Conservation (phyloP, 2,329 filamentous ascomycete genomes). For the Clonostachys solani region DNA sequence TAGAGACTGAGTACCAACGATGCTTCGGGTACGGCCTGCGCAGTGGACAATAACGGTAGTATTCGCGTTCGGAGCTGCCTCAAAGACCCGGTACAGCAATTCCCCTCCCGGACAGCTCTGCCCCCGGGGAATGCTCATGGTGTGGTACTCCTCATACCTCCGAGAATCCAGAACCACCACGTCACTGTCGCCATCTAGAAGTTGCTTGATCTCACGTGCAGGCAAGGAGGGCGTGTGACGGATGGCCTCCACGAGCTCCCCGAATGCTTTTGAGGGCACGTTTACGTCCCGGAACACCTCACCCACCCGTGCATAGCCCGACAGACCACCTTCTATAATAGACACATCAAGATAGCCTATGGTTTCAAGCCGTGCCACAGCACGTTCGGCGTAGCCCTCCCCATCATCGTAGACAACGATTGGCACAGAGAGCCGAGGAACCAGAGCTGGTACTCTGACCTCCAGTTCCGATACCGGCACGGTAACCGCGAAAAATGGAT, state of each 20-base stretch:
- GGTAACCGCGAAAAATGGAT: constrained; percentile 19
- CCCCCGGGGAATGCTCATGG: constrained; percentile 22
- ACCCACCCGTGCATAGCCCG: constrained; percentile 13
- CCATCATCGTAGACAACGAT: constrained; percentile 21
- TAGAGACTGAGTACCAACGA: constrained; percentile 19
- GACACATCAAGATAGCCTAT: constrained; percentile 16
- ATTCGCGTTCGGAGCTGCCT: constrained; percentile 13
- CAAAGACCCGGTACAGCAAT: constrained; percentile 19
- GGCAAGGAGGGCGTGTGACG: constrained; percentile 18
- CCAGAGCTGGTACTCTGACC: constrained; percentile 13
- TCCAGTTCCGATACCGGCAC: constrained; percentile 20
- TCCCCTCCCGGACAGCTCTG: constrained; percentile 22
- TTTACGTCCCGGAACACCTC: constrained; percentile 22
- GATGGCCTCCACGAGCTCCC: constrained; percentile 22
- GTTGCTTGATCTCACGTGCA: constrained; percentile 14
- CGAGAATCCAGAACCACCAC: constrained; percentile 19
- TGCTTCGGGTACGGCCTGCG: constrained; percentile 22
- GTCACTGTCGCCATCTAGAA: constrained; percentile 12
- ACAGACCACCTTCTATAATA: constrained; percentile 16
- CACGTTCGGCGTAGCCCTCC: constrained; percentile 16
- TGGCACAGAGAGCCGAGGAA: constrained; percentile 15
- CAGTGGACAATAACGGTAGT: constrained; percentile 21
- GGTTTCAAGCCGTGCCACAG: constrained; percentile 10
- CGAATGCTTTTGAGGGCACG: constrained; percentile 22
- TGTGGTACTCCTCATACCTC: constrained; percentile 19